Conservation (phyloP, 768 basidiomycete species). For the Auricularia sp. region DNA sequence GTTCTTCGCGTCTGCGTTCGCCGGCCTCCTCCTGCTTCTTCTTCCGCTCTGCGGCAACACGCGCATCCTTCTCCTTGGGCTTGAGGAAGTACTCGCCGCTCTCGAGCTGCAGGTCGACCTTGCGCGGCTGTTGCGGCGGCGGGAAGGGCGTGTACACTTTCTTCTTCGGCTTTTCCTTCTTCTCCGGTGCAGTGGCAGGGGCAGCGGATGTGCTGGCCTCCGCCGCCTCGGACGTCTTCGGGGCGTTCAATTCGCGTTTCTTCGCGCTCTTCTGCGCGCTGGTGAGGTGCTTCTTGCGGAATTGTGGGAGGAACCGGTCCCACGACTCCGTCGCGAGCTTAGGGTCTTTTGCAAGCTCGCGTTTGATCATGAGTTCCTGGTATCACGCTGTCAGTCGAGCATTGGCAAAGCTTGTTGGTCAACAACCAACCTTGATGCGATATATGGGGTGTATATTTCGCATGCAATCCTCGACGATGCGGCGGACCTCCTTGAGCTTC, state of each 20-base stretch:
- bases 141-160: slow-evolving; percentile 99
- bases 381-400: too few relatives aligned
- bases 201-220: slow-evolving; percentile 7
- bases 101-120: slow-evolving; percentile 91
- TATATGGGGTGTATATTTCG: slow-evolving; percentile 99
- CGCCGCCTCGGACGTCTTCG: slow-evolving; percentile 47
- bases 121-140: slow-evolving; percentile 85
- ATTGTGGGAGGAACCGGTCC: slow-evolving; percentile 96
- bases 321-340: slow-evolving; percentile 89
- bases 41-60: slow-evolving; percentile 59
- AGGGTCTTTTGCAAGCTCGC: slow-evolving; percentile 96
- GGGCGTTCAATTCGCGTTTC: slow-evolving; percentile 62
- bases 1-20: slow-evolving; percentile 61
- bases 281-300: slow-evolving; percentile 85
- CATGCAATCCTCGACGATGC: slow-evolving; percentile 99
- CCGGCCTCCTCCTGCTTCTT: slow-evolving; percentile 78
- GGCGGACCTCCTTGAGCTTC: slow-evolving; percentile 87
- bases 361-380: slow-evolving; percentile 96
- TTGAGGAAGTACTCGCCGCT: slow-evolving; percentile 99
- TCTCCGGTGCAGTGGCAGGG: slow-evolving; percentile 6
- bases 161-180: slow-evolving; percentile 55
- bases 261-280: slow-evolving; percentile 89
- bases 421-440: slow-evolving; percentile 71
- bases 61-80: slow-evolving; percentile 69
- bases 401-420: background rate